Conservation (phyloP, 495 filamentous ascomycete species). For the Podospora pseudocomata region DNA sequence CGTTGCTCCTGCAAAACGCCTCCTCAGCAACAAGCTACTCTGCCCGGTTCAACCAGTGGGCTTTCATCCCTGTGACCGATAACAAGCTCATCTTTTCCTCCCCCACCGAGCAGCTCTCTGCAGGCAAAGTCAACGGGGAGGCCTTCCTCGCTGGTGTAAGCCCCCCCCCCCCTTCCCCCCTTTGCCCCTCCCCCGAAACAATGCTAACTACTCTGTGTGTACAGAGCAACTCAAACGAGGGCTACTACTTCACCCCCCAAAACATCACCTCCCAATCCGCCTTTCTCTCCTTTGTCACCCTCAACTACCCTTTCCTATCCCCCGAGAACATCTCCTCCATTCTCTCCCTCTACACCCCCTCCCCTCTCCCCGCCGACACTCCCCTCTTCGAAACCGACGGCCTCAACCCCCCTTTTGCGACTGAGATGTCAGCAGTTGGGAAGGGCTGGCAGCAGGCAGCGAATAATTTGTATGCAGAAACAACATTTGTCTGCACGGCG, state of each 20-base stretch:
- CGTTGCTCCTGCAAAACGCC: constrained; percentile 10
- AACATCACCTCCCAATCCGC: neutral
- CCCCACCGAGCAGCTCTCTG: constrained; percentile 47
- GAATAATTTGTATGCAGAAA: neutral
- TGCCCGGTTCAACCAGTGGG: constrained; percentile 36
- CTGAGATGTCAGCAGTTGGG: neutral
- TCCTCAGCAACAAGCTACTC: constrained; percentile 3
- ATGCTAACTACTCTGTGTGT: neutral
- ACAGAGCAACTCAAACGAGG: neutral
- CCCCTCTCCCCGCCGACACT: neutral
- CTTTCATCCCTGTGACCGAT: constrained; percentile 59
- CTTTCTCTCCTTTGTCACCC: neutral
- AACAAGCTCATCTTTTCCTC: constrained; percentile 48
- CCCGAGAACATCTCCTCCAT: neutral
- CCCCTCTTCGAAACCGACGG: neutral
- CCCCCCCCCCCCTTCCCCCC: neutral
- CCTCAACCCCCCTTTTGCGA: neutral
- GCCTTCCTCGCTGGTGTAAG: constrained; percentile 5
- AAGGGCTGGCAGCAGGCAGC: neutral
- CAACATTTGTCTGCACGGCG: neutral
- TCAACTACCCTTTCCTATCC: neutral
- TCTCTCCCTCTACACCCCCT: neutral
- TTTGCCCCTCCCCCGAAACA: neutral
- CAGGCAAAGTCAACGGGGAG: constrained; percentile 48
- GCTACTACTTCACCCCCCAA: neutral